Evolutionary conservation across 768 basidiomycete species (phyloP).

Genomic region (Ramaria sp.): DNA sequence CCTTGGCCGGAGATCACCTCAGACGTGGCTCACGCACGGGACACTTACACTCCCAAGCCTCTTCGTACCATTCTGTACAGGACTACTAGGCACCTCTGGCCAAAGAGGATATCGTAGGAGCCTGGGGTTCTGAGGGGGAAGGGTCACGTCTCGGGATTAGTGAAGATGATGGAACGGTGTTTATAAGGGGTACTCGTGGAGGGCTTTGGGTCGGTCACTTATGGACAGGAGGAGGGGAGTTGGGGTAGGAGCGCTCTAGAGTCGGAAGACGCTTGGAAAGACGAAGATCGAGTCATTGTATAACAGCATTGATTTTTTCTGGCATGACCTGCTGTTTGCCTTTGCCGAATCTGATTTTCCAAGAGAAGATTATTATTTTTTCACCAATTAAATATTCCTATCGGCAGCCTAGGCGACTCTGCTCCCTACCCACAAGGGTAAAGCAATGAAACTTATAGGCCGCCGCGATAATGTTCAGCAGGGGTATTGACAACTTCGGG

Average conservation of each 20-base stretch:
- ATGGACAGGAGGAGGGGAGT: slow-evolving; percentile 35
- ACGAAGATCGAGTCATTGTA: too few species aligned
- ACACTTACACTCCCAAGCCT: slow-evolving; percentile 40
- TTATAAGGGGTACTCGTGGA: slow-evolving; percentile 43
- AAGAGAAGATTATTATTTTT: too few species aligned
- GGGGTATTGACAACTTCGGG: too few species aligned
- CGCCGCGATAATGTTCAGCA: too few species aligned
- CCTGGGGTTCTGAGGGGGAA: slow-evolving; percentile 24
- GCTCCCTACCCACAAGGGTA: too few species aligned
- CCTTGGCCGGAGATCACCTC: slow-evolving; percentile 42
- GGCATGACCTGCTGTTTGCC: too few species aligned
- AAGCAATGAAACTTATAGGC: too few species aligned
- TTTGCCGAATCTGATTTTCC: too few species aligned
- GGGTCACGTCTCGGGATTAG: slow-evolving; percentile 37
- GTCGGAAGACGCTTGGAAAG: slow-evolving; percentile 50
- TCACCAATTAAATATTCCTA: too few species aligned
- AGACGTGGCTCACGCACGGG: slow-evolving; percentile 36
- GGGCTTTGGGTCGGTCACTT: slow-evolving; percentile 41
- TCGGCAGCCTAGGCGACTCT: too few species aligned
- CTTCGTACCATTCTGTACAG: slow-evolving; percentile 38
- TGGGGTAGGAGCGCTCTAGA: slow-evolving; percentile 52
- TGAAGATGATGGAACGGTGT: slow-evolving; percentile 43
- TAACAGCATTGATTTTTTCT: too few species aligned
- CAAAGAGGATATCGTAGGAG: slow-evolving; percentile 30
- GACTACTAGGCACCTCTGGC: slow-evolving; percentile 32